Base-by-base conservation (phyloP, 192 early-diverging fungal genomes). In the Coemansia sp. region DNA sequence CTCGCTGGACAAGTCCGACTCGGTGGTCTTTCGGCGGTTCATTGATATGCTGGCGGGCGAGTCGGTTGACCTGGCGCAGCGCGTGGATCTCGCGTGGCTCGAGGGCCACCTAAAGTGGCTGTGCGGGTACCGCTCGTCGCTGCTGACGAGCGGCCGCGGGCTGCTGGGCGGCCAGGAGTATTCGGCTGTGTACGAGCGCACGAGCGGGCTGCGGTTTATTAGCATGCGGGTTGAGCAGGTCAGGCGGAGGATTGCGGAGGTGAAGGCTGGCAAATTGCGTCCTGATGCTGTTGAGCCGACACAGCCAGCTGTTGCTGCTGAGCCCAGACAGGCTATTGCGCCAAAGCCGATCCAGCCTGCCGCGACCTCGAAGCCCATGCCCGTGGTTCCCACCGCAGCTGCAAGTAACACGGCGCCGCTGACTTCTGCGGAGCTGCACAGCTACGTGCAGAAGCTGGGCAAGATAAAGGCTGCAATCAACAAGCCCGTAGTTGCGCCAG, bases 221-320 rank as follows among this genome's bases (percentile, higher is more conserved):
- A 11, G 22, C 25, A 19, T 53, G 35, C 59, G 59, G 5, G 27
- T 53, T 8, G n/a, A 24, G 19, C 49, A 61, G 38, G 31, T 48
- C 11, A 11, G 57, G 4, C 0, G 14, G 31, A 31, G 44, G 0
- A 48, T 59, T 11, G 14, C 16, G 31, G 19, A 33, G 18, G n/a
- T 44, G 2, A 44, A n/a, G 30, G 30, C 30, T 8, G 30, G 3
- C 5, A 4, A 4, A 8, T 8, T 4, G 30, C 30, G 30, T 4
- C 30, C 30, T 4, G 30, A 4, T 4, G 30, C 30, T 31, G 30
- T 31, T 8, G 30, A 31, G 30, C 30, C 30, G 30, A 8, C 30
- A 4, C 4, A 31, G 8, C 30, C 30, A 4, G 8, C 30, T 31
- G 30, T 31, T n/a, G n/a, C n/a, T n/a, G n/a, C n/a, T n/a, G n/a